A percentile compares a stretch with the other conserved stretches of the same genome.
Evolutionary conservation across 2,329 filamentous ascomycete genomes (phyloP).

Genomic region (Alternaria atra): DNA sequence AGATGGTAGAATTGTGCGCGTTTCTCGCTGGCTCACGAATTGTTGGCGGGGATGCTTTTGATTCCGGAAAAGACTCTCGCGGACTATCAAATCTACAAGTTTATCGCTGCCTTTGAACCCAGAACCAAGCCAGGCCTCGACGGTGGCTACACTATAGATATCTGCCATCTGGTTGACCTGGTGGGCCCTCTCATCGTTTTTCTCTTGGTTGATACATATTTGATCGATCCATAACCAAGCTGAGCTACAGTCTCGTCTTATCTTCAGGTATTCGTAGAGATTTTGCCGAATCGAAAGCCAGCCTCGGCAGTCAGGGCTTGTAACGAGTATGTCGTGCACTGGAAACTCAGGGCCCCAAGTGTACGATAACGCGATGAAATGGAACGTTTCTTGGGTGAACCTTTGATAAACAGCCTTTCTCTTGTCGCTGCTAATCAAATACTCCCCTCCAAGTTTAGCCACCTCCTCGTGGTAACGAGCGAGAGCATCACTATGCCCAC

Average conservation of each 20-base stretch:
- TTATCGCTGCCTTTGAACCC: neutral
- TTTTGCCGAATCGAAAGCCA: neutral
- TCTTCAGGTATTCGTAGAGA: neutral
- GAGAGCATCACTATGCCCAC: rapidly evolving
- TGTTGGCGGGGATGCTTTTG: rapidly evolving
- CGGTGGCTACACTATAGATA: neutral
- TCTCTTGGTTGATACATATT: neutral
- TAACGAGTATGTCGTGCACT: neutral
- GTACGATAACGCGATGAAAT: neutral
- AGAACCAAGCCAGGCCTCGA: neutral
- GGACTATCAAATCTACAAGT: neutral
- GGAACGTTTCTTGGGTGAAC: rapidly evolving
- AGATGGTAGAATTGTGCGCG: rapidly evolving
- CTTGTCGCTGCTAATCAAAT: neutral
- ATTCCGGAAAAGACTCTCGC: rapidly evolving
- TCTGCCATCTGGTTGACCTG: neutral
- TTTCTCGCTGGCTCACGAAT: neutral
- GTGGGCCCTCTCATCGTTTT: neutral
- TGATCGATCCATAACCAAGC: neutral
- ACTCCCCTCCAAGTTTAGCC: neutral
- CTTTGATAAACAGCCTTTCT: neutral
- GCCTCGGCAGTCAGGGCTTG: neutral
- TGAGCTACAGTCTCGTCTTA: rapidly evolving
- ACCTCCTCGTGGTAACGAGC: neutral
- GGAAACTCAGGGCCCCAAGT: neutral